Percentiles rank a stretch among this genome's conserved stretches.
phyloP scores from a whole-genome alignment of 2,329 filamentous ascomycete species.

The Penicillium sp. region DNA sequence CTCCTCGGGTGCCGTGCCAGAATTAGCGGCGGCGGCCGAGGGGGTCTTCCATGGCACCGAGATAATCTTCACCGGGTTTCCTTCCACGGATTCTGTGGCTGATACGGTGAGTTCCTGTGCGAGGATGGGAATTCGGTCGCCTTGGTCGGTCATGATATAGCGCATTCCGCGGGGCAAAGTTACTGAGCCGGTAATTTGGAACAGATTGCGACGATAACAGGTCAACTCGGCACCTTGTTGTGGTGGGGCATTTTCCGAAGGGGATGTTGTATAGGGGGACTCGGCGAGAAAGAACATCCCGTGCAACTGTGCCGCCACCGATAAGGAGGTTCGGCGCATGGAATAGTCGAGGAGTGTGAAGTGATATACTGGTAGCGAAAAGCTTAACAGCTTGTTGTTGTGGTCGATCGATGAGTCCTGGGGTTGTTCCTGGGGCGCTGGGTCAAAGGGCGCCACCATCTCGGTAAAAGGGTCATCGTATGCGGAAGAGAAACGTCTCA shows the following conservation, averaged over 20 bases:
- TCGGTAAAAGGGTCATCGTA: slow-evolving; percentile 56
- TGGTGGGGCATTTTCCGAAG: slow-evolving; percentile 58
- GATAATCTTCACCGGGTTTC: slow-evolving; percentile 87
- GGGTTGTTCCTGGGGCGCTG: slow-evolving; percentile 46
- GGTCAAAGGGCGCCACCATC: slow-evolving; percentile 46
- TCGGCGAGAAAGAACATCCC: slow-evolving; percentile 70
- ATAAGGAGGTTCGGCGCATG: slow-evolving; percentile 56
- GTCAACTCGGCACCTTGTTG: slow-evolving; percentile 67
- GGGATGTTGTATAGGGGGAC: slow-evolving; percentile 60
- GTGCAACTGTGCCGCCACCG: slow-evolving; percentile 62
- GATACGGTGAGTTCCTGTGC: slow-evolving; percentile 85
- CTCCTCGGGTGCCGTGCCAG: slow-evolving; percentile 50
- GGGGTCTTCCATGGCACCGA: slow-evolving; percentile 98
- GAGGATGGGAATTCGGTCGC: slow-evolving; percentile 78
- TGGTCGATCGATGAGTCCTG: slow-evolving; percentile 62
- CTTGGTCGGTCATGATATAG: slow-evolving; percentile 78
- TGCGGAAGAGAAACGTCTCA: slow-evolving; percentile 53
- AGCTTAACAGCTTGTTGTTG: slow-evolving; percentile 71
- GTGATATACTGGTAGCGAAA: slow-evolving; percentile 63
- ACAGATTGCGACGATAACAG: slow-evolving; percentile 92
- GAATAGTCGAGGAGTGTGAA: slow-evolving; percentile 62
- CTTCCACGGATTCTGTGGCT: slow-evolving; percentile 91
- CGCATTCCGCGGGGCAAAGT: slow-evolving; percentile 75
- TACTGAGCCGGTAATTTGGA: slow-evolving; percentile 90
- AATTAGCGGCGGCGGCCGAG: slow-evolving; percentile 58